Evolutionary conservation across 805 yeast species (phyloP), one percentile per base, ranked within the genome.

Genomic region (Komagataella phaffii): DNA sequence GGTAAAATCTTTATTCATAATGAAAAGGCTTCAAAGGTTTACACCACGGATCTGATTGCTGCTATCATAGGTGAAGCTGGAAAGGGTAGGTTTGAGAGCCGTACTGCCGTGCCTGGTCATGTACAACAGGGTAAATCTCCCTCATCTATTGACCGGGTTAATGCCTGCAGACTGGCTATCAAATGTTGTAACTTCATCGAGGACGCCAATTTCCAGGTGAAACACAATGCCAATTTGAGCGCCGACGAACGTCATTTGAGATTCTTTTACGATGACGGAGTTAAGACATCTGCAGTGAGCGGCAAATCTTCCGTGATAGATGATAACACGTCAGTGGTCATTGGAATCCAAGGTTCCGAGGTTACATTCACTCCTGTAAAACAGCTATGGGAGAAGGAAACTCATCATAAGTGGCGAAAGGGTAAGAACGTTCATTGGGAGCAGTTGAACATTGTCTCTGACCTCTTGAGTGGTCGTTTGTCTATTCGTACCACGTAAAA

Each of bases 121-220:
- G 90, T 85, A 36, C 93, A 86, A 68, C 95, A 86, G 64, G 95
- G 95, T 62, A 82, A 81, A 50, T 68, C 79, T 30, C 93, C 95
- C 52, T 77, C 88, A 0, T 77, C 90, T 36, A 82, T 83, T 64
- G 95, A 86, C 64, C 73, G 95, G 69, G 80, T 85, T 1, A 73
- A 81, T 59, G 90, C 88, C 6, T 79, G 85, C 3, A 76, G 88
- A 62, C 79, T 81, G 55, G 84, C 89, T 0, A 75, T 84, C 50
- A 77, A 76, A 61, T 82, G 89, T 21, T 79, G 83, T 51, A 79
- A 80, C 54, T 85, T 79, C 69, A 75, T 86, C 56, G 91, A 85
- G 63, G 68, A 69, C 17, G 44, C 24, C 12, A 21, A 43, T n/a
- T 17, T 36, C 18, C 46, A 24, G 7, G 17, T 49, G 24, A 8